Evolutionary conservation across 148 eudicot genomes (phyloP).

Genomic region (Cornus florida): DNA sequence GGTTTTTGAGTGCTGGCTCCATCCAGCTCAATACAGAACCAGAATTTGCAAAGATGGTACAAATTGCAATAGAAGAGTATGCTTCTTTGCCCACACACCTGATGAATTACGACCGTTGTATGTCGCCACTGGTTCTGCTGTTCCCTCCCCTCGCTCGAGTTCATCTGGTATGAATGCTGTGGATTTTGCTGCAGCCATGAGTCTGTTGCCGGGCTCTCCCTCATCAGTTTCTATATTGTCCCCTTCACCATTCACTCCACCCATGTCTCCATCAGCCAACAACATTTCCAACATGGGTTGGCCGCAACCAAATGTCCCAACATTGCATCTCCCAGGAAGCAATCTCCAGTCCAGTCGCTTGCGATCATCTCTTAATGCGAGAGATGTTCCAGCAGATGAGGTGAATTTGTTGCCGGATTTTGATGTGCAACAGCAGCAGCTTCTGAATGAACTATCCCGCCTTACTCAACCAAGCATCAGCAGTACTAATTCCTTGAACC

Average conservation of each 20-base stretch:
- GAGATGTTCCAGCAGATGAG: constrained; percentile 53
- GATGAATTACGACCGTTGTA: constrained; percentile 81
- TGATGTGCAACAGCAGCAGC: constrained; percentile 49
- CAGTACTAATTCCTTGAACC: constrained; percentile 35
- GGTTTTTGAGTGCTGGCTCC: constrained; percentile 86
- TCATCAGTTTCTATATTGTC: constrained; percentile 43
- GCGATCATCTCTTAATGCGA: constrained; percentile 64
- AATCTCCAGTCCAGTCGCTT: constrained; percentile 72
- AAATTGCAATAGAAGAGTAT: constrained; percentile 60
- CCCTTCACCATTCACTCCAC: constrained; percentile 64
- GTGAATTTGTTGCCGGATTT: constrained; percentile 27
- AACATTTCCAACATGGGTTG: constrained; percentile 58
- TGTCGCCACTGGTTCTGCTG: constrained; percentile 65
- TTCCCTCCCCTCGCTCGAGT: constrained; percentile 61
- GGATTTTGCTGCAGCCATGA: constrained; percentile 65
- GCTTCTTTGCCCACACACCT: constrained; percentile 76
- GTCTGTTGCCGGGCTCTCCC: constrained; percentile 48
- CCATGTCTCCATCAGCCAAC: constrained; percentile 65
- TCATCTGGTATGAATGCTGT: constrained; percentile 32
- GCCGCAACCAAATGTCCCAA: constrained; percentile 58
- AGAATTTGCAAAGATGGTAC: constrained; percentile 78
- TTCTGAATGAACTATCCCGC: constrained; percentile 46
- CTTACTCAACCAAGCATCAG: constrained; percentile 29
- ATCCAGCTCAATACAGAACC: constrained; percentile 83
- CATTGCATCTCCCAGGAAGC: constrained; percentile 64